Conservation (phyloP, 805 yeast species). For the Wickerhamomyces silvicola region DNA sequence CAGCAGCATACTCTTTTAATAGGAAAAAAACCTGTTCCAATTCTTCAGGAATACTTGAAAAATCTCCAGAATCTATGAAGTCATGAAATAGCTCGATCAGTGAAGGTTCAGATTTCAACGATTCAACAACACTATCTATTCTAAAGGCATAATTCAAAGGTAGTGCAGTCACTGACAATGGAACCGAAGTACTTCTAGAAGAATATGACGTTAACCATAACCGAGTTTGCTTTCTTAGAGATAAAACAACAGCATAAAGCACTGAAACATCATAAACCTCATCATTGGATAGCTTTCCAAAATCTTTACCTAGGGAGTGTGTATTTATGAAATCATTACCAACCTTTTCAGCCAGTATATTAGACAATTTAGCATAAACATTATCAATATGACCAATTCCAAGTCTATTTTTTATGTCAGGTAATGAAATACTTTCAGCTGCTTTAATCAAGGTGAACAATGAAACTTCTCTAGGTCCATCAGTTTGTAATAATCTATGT, state of each 20-base stretch:
- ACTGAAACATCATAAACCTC: slow-evolving; percentile 20
- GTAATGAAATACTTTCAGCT: slow-evolving; percentile 27
- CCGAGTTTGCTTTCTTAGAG: slow-evolving; percentile 42
- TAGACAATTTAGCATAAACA: slow-evolving; percentile 23
- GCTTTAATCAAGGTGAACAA: slow-evolving; percentile 32
- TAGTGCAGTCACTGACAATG: slow-evolving; percentile 36
- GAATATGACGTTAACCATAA: slow-evolving; percentile 35
- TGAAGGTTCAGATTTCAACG: slow-evolving; percentile 20
- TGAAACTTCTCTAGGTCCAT: slow-evolving; percentile 36
- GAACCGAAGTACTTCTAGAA: slow-evolving; percentile 28
- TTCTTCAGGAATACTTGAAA: neutral
- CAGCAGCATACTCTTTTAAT: slow-evolving; percentile 50
- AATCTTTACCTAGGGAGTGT: slow-evolving; percentile 13
- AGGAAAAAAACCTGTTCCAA: slow-evolving; percentile 37
- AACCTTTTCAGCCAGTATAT: slow-evolving; percentile 9
- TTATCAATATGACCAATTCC: slow-evolving; percentile 13
- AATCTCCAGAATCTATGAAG: slow-evolving; percentile 11
- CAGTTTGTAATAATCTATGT: slow-evolving; percentile 36
- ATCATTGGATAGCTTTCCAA: slow-evolving; percentile 2
- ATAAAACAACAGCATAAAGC: slow-evolving; percentile 41
- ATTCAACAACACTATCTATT: slow-evolving; percentile 26
- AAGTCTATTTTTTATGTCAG: slow-evolving; percentile 14
- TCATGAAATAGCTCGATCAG: slow-evolving; percentile 21
- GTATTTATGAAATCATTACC: slow-evolving; percentile 21
- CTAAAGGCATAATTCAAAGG: slow-evolving; percentile 34